Evolutionary conservation across 1,284 basidiomycete species (phyloP), one percentile per base, ranked within the genome.

Genomic region (Trametes sp.): DNA sequence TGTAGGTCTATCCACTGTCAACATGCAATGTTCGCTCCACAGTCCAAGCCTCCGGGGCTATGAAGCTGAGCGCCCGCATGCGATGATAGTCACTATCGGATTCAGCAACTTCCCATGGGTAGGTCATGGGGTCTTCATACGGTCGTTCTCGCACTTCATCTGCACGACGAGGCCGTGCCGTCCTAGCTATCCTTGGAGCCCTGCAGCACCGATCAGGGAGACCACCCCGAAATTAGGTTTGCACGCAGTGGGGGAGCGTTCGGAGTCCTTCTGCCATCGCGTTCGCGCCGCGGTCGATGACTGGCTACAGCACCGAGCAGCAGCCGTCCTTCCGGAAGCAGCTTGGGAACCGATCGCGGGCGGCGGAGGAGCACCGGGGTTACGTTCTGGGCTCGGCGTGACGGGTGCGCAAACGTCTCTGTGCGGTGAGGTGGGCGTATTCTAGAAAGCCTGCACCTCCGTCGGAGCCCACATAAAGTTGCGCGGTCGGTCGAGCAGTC

Each of bases 231-330:
- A 19, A 13, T 52, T 41, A 62, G 57, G 59, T 62, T 62, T 55
- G 29, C 61, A 54, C 54, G 49, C 48, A 11, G 36, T 50, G 36
- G 57, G 50, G 57, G 62, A 33, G 19, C 48, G 33, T 36, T n/a
- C 45, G 14, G 41, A 16, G n/a, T 2, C 31, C 28, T n/a, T 33
- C 45, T 38, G 8, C 19, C 35, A 16, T 24, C 21, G 21, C 9
- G 42, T 29, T 57, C 45, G 35, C 19, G 33, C 7, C 35, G 14
- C 24, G 21, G 24, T 19, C 49, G 41, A 21, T 21, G 50, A 9
- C 16, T 13, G 48, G 14, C 44, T 46, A 33, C 16, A 46, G 23
- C 11, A 14, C 23, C 21, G 16, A 55, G 28, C 7, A n/a, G 31
- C 29, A n/a, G 53, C 41, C 24, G 53, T 33, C 42, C 21, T 44